A percentile compares a stretch with the other conserved stretches of the same genome.
Evolutionary conservation across 202 grass and related monocot genomes (phyloP).

Genomic region (Tripidium arundinaceum): DNA sequence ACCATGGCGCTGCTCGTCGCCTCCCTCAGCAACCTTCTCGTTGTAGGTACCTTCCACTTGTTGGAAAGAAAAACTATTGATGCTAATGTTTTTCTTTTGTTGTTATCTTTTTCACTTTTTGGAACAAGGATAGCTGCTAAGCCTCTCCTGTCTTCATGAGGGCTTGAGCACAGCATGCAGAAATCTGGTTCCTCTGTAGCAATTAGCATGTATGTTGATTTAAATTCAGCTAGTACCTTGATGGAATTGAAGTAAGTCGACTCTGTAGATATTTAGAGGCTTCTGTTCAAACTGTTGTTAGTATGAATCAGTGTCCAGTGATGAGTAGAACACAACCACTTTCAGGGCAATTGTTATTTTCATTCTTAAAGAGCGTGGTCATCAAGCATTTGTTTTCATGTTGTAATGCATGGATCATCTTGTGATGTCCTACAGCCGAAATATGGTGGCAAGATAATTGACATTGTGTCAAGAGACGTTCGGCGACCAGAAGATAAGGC

Average conservation of each 20-base stretch:
- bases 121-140: background rate
- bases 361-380: background rate
- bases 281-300: background rate
- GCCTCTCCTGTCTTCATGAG: background rate
- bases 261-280: background rate
- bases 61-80: background rate
- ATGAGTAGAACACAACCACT: background rate
- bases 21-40: slow-evolving; percentile 77
- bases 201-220: background rate
- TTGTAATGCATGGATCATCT: slow-evolving; percentile 32
- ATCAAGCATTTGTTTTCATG: background rate
- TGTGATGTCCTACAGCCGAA: slow-evolving; percentile 67
- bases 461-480: slow-evolving; percentile 88
- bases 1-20: slow-evolving; percentile 78
- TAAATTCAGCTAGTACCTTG: background rate
- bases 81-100: background rate
- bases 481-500: slow-evolving; percentile 63
- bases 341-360: background rate
- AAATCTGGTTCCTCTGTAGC: background rate
- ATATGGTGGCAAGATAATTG: slow-evolving; percentile 93
- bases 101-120: background rate
- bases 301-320: background rate
- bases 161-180: background rate
- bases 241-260: background rate
- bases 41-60: slow-evolving; percentile 63